A percentile compares a stretch with the other conserved stretches of the same genome.
These are phyloP conservation scores for Sinapis alba DNA, from an alignment of 441 rosid genomes.

Conservation along the genomic window DNA sequence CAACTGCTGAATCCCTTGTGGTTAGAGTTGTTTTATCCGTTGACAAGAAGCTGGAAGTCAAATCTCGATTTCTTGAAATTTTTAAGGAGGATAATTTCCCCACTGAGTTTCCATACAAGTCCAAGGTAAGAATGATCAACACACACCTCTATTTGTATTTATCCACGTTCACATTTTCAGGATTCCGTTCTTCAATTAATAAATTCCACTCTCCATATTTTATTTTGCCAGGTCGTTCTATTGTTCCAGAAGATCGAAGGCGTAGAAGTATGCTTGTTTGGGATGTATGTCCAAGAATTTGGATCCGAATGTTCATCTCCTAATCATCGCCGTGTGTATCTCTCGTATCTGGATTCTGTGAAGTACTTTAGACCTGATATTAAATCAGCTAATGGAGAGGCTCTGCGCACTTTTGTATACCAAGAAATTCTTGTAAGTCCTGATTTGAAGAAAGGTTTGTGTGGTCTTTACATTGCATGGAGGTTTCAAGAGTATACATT, in stretches of 20 bases:
- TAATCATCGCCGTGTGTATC: constrained; percentile 94
- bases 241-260: constrained; percentile 99
- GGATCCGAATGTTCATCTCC: constrained; percentile 88
- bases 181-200: neutral
- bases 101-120: constrained; percentile 2
- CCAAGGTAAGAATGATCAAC: constrained; percentile 6
- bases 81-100: constrained; percentile 76
- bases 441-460: neutral
- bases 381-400: constrained; percentile 90
- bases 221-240: constrained; percentile 73
- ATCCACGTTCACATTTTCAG: neutral
- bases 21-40: constrained; percentile 98
- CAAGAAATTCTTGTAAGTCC: constrained; percentile 95
- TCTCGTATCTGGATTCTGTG: constrained; percentile 96
- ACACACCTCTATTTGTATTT: constrained; percentile 10
- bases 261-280: constrained; percentile 98
- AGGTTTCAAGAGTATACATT: constrained; percentile 14
- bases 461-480: constrained; percentile 19
- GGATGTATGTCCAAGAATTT: constrained; percentile 99
- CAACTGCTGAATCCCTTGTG: constrained; percentile 76
- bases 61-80: constrained; percentile 91
- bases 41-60: constrained; percentile 98
- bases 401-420: constrained; percentile 95
- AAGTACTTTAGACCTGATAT: constrained; percentile 98
- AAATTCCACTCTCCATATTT: constrained; percentile 9